Conservation (phyloP, 331 rosid species). For the Pyrus hybrid region DNA sequence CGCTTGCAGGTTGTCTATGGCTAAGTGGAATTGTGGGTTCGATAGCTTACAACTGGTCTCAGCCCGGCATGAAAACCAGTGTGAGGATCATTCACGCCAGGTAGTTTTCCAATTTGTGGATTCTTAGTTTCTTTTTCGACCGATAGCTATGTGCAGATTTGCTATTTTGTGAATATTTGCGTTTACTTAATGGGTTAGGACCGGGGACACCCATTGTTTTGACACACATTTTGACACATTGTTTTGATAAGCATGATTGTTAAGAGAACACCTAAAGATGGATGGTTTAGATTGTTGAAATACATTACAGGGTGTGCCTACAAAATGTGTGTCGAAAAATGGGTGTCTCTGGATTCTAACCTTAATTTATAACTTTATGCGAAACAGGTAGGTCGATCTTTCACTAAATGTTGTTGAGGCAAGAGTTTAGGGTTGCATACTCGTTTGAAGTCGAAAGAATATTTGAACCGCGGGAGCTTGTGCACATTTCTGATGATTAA, state of each 20-base stretch:
- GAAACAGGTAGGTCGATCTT: not conserved
- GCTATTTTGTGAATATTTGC: not conserved
- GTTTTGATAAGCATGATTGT: too few relatives aligned
- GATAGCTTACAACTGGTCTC: conserved; percentile 95
- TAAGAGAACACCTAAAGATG: too few relatives aligned
- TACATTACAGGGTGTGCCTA: too few relatives aligned
- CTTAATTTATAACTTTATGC: too few relatives aligned
- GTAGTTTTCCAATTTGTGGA: conserved; percentile 16
- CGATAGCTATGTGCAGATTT: not conserved
- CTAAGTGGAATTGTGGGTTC: conserved; percentile 84
- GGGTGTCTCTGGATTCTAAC: too few relatives aligned
- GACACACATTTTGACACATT: too few relatives aligned
- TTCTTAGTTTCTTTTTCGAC: not conserved
- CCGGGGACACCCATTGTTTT: too few relatives aligned
- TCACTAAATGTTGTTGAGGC: not conserved
- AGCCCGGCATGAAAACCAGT: conserved; percentile 89
- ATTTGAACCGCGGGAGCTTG: not conserved
- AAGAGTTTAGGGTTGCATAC: not conserved
- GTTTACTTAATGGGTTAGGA: not conserved
- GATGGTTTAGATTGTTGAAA: too few relatives aligned
- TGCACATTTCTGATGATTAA: not conserved
- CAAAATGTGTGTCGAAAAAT: too few relatives aligned
- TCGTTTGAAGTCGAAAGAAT: not conserved
- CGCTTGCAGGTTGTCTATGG: conserved; percentile 64
- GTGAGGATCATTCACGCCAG: conserved; percentile 96